These are phyloP conservation scores for Euphorbia tirucalli DNA, from an alignment of 345 rosid genomes.

Conservation along the genomic window DNA sequence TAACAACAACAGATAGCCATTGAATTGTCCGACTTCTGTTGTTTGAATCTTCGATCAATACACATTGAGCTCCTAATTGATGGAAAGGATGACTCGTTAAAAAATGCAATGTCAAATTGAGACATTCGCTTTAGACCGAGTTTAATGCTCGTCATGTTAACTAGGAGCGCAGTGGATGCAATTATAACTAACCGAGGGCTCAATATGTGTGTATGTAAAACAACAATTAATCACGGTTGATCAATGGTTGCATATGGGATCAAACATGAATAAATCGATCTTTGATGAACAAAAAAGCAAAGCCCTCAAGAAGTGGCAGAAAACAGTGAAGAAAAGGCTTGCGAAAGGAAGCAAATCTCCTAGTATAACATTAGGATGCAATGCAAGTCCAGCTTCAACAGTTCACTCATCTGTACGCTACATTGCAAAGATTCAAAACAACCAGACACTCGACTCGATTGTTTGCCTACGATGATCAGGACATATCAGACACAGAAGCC, in stretches of 20 bases:
- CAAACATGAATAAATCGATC: conserved; percentile 77
- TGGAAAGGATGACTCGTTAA: too few relatives aligned
- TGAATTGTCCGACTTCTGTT: too few relatives aligned
- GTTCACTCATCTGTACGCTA: conserved; percentile 1
- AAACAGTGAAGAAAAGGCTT: conserved; percentile 62
- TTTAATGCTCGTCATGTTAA: too few relatives aligned
- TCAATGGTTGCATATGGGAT: conserved; percentile 65
- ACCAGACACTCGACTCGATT: conserved; percentile 68
- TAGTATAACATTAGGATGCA: conserved; percentile 46
- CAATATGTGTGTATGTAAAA: too few relatives aligned
- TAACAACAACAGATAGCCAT: too few relatives aligned
- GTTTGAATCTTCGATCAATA: too few relatives aligned
- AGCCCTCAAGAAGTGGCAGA: conserved; percentile 91
- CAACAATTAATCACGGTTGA: not conserved
- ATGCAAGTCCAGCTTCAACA: conserved; percentile 42
- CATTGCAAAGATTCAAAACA: conserved; percentile 68
- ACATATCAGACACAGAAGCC: conserved; percentile 58
- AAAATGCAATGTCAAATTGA: too few relatives aligned
- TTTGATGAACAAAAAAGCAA: conserved; percentile 92
- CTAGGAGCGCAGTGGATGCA: too few relatives aligned
- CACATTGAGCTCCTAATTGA: too few relatives aligned
- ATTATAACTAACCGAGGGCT: too few relatives aligned
- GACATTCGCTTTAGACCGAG: too few relatives aligned
- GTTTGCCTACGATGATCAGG: conserved; percentile 41
- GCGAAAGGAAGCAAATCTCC: conserved; percentile 52